Evolutionary conservation across 306 rosid genomes (phyloP), one percentile per base, ranked within the genome.

Genomic region (Canavalia gladiata): DNA sequence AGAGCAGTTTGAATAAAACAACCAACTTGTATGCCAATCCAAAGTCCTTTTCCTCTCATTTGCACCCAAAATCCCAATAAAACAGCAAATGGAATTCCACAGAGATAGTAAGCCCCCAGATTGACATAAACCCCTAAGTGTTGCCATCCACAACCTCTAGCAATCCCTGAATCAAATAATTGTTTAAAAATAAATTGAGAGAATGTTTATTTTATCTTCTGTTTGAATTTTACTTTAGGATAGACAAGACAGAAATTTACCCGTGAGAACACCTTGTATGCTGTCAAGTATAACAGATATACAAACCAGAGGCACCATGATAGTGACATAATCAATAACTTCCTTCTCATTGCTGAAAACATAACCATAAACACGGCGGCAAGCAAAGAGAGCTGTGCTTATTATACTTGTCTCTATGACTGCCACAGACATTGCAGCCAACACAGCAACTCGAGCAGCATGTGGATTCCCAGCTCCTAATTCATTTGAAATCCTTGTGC

Each of bases 131-230:
- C 90, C 47, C 92, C 95, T 35, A 86, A 29, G 11, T 86, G 89
- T 77, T 91, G 91, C 92, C 95, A 89, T n/a, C 95, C 95, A 83
- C 89, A 87, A 7, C 95, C 91, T 75, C 89, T 89, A 45, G 89
- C 86, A 86, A 87, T 37, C 54, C 92, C 92, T 90, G 58, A 42
- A 45, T 13, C 6, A 70, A 67, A 34, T n/a, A 42, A 49, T 37
- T 37, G 41, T 37, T 18, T 18, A n/a, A 55, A 12, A 6, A 3
- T 6, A 52, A 52, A 11, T 2, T 13, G 8, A 13, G 25, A 18
- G 41, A 37, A 37, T 37, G 41, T 37, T 37, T 37, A 4, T 37
- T 0, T 18, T 18, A 18, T 18, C 25, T 37, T 37, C 41, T 4
- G 4, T 37, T 0, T 37, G 41, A 37, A 37, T 2, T 37, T 4